phyloP scores from a whole-genome alignment of 106 monocot species.

The Chionographis japonica region DNA sequence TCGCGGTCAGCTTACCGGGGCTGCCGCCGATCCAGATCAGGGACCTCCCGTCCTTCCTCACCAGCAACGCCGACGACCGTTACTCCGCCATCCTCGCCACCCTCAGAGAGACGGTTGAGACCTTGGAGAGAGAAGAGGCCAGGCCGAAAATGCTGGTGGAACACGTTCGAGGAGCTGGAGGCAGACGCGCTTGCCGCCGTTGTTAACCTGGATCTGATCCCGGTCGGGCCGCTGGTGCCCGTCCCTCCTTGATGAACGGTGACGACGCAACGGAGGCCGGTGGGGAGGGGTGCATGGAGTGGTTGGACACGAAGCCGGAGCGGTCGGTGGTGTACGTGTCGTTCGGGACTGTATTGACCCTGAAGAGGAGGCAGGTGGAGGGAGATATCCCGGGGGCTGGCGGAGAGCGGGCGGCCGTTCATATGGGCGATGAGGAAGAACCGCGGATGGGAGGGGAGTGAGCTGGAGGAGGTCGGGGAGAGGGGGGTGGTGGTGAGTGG shows the following conservation, averaged over 20 bases:
- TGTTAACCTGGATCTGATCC: slow-evolving; percentile 6
- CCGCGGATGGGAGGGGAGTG: slow-evolving; percentile 14
- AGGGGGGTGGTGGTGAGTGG: slow-evolving; percentile 41
- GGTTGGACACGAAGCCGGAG: slow-evolving; percentile 40
- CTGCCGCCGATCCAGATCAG: slow-evolving; percentile 17
- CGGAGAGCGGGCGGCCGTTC: slow-evolving; percentile 34
- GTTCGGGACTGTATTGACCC: slow-evolving; percentile 36
- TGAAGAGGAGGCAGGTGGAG: slow-evolving; percentile 25
- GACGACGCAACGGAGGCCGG: slow-evolving; percentile 6
- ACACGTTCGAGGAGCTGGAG: slow-evolving; percentile 40
- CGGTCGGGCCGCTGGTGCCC: slow-evolving; percentile 29
- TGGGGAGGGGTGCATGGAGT: slow-evolving; percentile 31
- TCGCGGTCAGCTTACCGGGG: slow-evolving; percentile 21
- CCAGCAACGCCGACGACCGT: neutral
- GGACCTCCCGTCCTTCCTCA: slow-evolving; percentile 43
- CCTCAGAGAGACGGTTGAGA: neutral
- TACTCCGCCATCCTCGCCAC: no score
- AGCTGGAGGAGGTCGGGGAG: neutral
- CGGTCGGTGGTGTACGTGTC: slow-evolving; percentile 49
- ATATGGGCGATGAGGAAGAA: slow-evolving; percentile 49
- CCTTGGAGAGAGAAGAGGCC: no score
- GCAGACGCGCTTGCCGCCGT: neutral
- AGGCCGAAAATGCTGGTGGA: slow-evolving; percentile 30
- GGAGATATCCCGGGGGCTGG: slow-evolving; percentile 37
- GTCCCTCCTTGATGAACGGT: neutral